A percentile compares a stretch with the other conserved stretches of the same genome.
phyloP scores from a whole-genome alignment of 331 rosid species.

The Cydonia oblonga region DNA sequence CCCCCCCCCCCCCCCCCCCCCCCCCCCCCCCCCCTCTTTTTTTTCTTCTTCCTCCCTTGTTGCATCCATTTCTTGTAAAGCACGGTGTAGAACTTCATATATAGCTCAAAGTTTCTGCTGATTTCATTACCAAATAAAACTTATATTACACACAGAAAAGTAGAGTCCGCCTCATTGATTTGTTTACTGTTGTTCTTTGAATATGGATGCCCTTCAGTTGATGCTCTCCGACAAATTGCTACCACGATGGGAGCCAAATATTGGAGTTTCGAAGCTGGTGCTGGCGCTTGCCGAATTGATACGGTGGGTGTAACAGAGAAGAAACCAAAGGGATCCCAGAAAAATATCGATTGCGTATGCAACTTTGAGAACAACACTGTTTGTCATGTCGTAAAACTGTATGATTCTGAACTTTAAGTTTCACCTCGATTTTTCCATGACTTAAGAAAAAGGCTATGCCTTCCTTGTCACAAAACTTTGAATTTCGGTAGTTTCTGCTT shows the following conservation, averaged over 20 bases:
- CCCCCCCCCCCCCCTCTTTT: too few species aligned
- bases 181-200: background rate
- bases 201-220: constrained; percentile 17
- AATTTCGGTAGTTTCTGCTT: background rate
- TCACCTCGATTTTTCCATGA: background rate
- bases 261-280: constrained; percentile 26
- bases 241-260: constrained; percentile 26
- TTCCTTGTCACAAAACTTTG: background rate
- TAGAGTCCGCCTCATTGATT: background rate
- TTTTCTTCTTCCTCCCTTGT: too few species aligned
- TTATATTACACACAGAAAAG: background rate
- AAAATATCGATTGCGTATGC: constrained; percentile 21
- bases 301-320: constrained; percentile 25
- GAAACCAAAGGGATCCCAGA: constrained; percentile 12
- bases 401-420: constrained; percentile 11
- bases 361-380: constrained; percentile 13
- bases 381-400: constrained; percentile 73
- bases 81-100: background rate
- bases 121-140: background rate
- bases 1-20: too few species aligned
- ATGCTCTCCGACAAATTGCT: constrained; percentile 12
- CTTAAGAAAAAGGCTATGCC: background rate
- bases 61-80: background rate
- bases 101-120: background rate
- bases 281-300: constrained; percentile 19